Evolutionary conservation across 129 eudicot species (phyloP), one percentile per base, ranked within the genome.

Genomic region (Pittosporum tobira): DNA sequence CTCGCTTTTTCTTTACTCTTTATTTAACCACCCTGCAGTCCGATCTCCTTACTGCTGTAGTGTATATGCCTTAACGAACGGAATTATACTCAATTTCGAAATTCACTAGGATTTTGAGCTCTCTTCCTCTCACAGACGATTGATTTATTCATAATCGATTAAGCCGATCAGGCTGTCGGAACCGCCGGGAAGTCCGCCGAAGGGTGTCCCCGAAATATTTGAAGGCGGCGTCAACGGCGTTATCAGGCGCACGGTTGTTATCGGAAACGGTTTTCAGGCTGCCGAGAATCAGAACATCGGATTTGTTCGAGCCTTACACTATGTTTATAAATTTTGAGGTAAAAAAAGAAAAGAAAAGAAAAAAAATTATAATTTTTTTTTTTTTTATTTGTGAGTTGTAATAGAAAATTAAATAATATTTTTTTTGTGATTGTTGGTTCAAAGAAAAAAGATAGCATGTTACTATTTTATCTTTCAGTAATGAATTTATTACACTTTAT

Each of bases 261-360:
- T 90, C 71, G 94, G 97, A 0, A 85, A 82, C 65, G 95, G 95
- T 14, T 90, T 85, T 44, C 85, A 83, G 29, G 78, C 94, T 34
- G 84, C 97, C 47, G 97, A 90, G 71, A 90, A 77, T 67, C 97
- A 90, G 67, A 79, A 89, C 54, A 27, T 85, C 42, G 97, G 97
- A 2, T 76, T 90, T 74, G 87, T 85, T 60, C 77, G 81, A 45
- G 95, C 95, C n/a, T n/a, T n/a, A n/a, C n/a, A n/a, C n/a, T n/a
- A n/a, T n/a, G n/a, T n/a, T n/a, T n/a, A n/a, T n/a, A n/a, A n/a
- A n/a, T n/a, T 18, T 93, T 90, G 48, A 94, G 97, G 97, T 85
- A 67, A 81, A 75, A n/a, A n/a, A n/a, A n/a, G n/a, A n/a, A n/a
- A n/a, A n/a, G n/a, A n/a, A n/a, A n/a, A n/a, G n/a, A n/a, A n/a